Base-by-base conservation (phyloP, 768 basidiomycete species). In the Lactarius vividus region DNA sequence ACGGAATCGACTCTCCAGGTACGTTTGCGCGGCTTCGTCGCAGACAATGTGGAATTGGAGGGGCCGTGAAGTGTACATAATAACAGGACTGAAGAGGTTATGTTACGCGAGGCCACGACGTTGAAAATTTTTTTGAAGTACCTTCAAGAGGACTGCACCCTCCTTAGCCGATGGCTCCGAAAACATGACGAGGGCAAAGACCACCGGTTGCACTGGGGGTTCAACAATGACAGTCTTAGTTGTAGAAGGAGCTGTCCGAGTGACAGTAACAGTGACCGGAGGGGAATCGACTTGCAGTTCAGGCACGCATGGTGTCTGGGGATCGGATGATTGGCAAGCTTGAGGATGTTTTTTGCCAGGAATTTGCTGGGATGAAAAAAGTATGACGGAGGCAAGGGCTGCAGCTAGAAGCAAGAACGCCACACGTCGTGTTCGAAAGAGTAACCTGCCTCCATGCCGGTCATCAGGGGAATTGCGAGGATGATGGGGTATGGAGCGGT, bases 21-120 rank as follows among this genome's bases (percentile, higher is more conserved):
- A 75, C 10, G 66, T 54, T 61, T 81, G 78, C 4, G 82, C 82
- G 11, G 55, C 70, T 35, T 80, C 76, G 66, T 83, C 81, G 69
- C 81, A 82, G 29, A 84, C 73, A 52, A 81, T 78, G 67, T 81
- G 79, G 56, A 81, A 74, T 10, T 79, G 74, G n/a, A 76, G 71
- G 6, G 80, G 79, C 59, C 73, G 74, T 23, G 75, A 72, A 39
- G 72, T 77, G 60, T 81, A 79, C 67, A 81, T 74, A 16, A 81
- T 65, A 57, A 77, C 77, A n/a, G 33, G 79, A 75, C 79, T 80
- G 37, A 44, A 9, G 26, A 16, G 23, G 40, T 13, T 26, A 11
- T 18, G 44, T 64, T 15, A 57, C 3, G 28, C 31, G 4, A 3
- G 1, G 5, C 13, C 11, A 42, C 23, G 31, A 35, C 11, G 0